These are phyloP conservation scores for Meyerozyma sp. DNA, from an alignment of 1,139 yeast genomes.

Conservation along the genomic window DNA sequence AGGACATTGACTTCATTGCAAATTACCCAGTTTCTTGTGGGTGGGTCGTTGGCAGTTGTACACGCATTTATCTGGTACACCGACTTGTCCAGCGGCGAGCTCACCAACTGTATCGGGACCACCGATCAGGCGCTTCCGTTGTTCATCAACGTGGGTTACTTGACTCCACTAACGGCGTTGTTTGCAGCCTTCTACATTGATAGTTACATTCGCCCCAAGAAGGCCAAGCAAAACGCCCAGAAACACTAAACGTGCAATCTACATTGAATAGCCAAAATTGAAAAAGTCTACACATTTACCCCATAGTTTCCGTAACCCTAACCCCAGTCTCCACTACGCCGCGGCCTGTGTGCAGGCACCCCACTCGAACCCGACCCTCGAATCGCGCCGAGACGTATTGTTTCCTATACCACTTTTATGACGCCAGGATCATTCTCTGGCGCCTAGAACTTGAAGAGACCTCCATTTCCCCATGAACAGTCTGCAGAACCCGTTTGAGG, in stretches of 20 bases:
- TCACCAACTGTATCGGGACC: conserved; percentile 51
- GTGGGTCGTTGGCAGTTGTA: conserved; percentile 62
- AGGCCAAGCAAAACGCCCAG: background rate
- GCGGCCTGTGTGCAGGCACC: background rate
- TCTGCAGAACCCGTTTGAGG: background rate
- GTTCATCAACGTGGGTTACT: conserved; percentile 57
- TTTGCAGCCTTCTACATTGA: conserved; percentile 69
- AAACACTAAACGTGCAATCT: too few relatives aligned
- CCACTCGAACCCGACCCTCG: background rate
- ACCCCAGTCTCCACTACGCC: too few relatives aligned
- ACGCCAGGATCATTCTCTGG: background rate
- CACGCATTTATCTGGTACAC: conserved; percentile 61
- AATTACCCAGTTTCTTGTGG: conserved; percentile 64
- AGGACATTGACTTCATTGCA: conserved; percentile 62
- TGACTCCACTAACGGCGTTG: conserved; percentile 65
- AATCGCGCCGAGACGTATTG: too few relatives aligned
- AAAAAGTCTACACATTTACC: too few relatives aligned
- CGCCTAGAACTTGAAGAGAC: background rate
- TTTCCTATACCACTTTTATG: background rate
- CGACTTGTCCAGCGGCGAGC: conserved; percentile 41
- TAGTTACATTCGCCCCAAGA: conserved; percentile 40
- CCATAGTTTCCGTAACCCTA: too few relatives aligned
- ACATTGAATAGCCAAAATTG: too few relatives aligned
- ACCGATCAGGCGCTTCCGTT: conserved; percentile 63
- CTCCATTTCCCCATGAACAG: background rate